phyloP scores from a whole-genome alignment of 768 basidiomycete species.

The Albatrellus ellisii region DNA sequence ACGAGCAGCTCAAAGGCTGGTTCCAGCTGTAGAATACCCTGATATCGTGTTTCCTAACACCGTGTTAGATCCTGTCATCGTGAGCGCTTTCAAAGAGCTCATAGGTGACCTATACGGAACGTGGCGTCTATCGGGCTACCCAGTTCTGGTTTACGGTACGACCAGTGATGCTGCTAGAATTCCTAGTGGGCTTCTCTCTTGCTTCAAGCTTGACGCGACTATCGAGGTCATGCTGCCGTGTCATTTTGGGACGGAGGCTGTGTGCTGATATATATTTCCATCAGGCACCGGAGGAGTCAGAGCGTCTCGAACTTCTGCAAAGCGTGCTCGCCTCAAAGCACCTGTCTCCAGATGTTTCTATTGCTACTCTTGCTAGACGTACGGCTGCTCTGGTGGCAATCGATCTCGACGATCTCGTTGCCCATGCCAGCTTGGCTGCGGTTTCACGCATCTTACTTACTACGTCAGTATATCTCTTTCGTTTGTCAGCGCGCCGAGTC shows the following conservation, averaged over 20 bases:
- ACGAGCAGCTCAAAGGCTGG: constrained; percentile 50
- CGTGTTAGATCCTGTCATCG: constrained; percentile 40
- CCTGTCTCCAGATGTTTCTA: constrained; percentile 66
- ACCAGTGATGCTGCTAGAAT: constrained; percentile 54
- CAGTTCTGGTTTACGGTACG: constrained; percentile 67
- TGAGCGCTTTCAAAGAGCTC: constrained; percentile 48
- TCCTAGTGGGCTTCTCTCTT: constrained; percentile 45
- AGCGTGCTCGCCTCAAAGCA: constrained; percentile 26
- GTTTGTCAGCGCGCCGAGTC: background rate
- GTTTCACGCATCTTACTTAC: constrained; percentile 29
- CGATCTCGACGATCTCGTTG: constrained; percentile 64
- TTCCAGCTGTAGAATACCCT: constrained; percentile 29
- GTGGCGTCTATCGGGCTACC: constrained; percentile 51
- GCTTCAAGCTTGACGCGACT: constrained; percentile 76
- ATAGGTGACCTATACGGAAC: constrained; percentile 39
- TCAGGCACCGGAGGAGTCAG: constrained; percentile 72
- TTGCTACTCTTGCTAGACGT: constrained; percentile 62
- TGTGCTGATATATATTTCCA: background rate
- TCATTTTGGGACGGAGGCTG: background rate
- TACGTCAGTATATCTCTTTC: background rate
- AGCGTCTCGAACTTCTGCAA: constrained; percentile 50
- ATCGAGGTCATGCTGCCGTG: constrained; percentile 42
- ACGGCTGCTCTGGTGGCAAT: constrained; percentile 83
- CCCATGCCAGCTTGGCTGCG: constrained; percentile 41
- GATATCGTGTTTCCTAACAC: background rate